Base-by-base conservation (phyloP, 768 basidiomycete species). In the Gloeophyllum trabeum region DNA sequence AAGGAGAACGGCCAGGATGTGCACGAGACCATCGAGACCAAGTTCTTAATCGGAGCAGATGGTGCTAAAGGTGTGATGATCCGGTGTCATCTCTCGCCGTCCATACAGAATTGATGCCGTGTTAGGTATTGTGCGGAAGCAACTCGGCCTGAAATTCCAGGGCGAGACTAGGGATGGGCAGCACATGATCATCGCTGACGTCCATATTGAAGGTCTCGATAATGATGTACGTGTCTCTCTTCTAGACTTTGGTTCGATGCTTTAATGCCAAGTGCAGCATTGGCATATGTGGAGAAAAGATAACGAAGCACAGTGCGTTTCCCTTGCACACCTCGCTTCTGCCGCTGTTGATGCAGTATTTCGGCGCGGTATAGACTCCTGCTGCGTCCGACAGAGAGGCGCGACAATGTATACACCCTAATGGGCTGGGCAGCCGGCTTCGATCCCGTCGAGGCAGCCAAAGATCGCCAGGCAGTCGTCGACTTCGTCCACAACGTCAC, bases 281-380 rank as follows among this genome's bases (percentile, higher is more conserved):
- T 70, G 67, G 69, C 69, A 70, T 47, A 66, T 65, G 54, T 71
- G 69, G 69, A 67, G 70, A 1, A 62, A 67, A n/a, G n/a, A n/a
- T n/a, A n/a, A n/a, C n/a, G n/a, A n/a, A n/a, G n/a, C n/a, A n/a
- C n/a, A n/a, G n/a, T n/a, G n/a, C n/a, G n/a, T n/a, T n/a, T n/a
- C n/a, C n/a, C n/a, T n/a, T n/a, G n/a, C n/a, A n/a, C n/a, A n/a
- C n/a, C n/a, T n/a, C 28, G 16, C 28, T 10, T 32, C 10, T 16
- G 28, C 28, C 28, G 10, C 16, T 32, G 10, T 16, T 16, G 16
- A 32, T 32, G n/a, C n/a, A n/a, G n/a, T n/a, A n/a, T n/a, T n/a
- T n/a, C n/a, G n/a, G n/a, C n/a, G n/a, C n/a, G n/a, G n/a, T n/a
- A n/a, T n/a, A n/a, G n/a, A n/a, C n/a, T n/a, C n/a, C n/a, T n/a